These are phyloP conservation scores for Pinus albicaulis DNA, from an alignment of 75 land plant genomes.

Conservation along the genomic window DNA sequence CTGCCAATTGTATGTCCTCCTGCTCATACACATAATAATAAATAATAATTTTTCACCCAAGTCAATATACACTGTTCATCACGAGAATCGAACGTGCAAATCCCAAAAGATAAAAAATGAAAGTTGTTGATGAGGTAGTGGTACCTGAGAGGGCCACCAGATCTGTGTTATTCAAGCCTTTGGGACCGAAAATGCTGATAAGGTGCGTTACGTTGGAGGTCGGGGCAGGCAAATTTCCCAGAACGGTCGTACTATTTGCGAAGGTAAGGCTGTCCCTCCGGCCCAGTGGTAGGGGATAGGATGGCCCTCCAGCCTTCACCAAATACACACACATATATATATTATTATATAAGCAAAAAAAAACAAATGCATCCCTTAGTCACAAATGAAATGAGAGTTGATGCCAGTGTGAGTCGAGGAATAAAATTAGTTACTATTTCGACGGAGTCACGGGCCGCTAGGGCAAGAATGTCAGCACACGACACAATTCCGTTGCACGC, in stretches of 20 bases:
- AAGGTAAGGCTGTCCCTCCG: constrained; percentile 1
- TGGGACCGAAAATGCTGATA: not conserved
- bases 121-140: too few species aligned
- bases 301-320: constrained; percentile 1
- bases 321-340: too few species aligned
- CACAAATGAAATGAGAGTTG: too few species aligned
- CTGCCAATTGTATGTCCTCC: constrained; percentile 26
- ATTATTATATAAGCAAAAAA: too few species aligned
- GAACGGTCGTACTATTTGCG: not conserved
- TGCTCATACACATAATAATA: not conserved
- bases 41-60: too few species aligned
- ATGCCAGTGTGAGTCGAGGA: too few species aligned
- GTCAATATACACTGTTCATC: too few species aligned
- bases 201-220: not conserved
- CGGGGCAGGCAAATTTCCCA: constrained; percentile 10
- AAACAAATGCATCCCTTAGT: too few species aligned
- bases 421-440: constrained; percentile 13
- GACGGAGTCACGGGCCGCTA: constrained; percentile 47
- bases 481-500: constrained; percentile 43
- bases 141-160: not conserved
- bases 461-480: constrained; percentile 47
- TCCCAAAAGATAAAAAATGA: too few species aligned
- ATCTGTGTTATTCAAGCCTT: constrained; percentile 2
- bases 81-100: too few species aligned
- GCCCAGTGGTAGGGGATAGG: not conserved